Evolutionary conservation across 352 stramenopile genomes (phyloP).

Genomic region (Phytophthora foliorum): DNA sequence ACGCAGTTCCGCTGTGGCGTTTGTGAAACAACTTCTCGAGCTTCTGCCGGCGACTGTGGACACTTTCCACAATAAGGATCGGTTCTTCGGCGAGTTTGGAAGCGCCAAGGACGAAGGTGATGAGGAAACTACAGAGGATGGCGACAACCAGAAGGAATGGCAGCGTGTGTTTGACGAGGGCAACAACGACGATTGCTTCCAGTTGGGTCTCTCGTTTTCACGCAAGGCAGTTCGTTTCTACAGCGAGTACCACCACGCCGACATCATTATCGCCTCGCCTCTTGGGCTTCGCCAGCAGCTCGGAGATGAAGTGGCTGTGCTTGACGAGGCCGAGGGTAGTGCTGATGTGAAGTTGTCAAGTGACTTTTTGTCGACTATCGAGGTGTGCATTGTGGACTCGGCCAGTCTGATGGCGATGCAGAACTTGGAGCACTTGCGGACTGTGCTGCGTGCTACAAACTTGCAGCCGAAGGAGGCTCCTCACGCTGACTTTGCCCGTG

Average conservation of each 20-base stretch:
- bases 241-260: conserved; percentile 79
- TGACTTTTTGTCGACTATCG: conserved; percentile 80
- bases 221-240: conserved; percentile 79
- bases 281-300: conserved; percentile 76
- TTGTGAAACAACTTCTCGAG: conserved; percentile 73
- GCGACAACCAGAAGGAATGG: conserved; percentile 70
- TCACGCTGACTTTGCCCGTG: conserved; percentile 75
- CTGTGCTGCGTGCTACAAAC: conserved; percentile 70
- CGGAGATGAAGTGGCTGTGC: conserved; percentile 66
- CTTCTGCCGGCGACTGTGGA: conserved; percentile 67
- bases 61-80: conserved; percentile 83
- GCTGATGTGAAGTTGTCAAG: conserved; percentile 60
- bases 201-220: conserved; percentile 77
- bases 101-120: conserved; percentile 32
- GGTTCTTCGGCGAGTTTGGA: conserved; percentile 75
- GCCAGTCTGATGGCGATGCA: conserved; percentile 85
- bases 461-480: conserved; percentile 74
- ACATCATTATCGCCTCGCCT: conserved; percentile 82
- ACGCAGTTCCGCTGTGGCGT: conserved; percentile 66
- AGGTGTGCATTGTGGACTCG: conserved; percentile 86
- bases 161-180: conserved; percentile 75
- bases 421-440: conserved; percentile 82
- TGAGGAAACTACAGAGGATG: conserved; percentile 30
- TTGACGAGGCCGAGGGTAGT: conserved; percentile 39
- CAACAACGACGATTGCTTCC: conserved; percentile 89